Conservation (phyloP, 192 early-diverging fungal genomes). For the Anaeromyces robustus region DNA sequence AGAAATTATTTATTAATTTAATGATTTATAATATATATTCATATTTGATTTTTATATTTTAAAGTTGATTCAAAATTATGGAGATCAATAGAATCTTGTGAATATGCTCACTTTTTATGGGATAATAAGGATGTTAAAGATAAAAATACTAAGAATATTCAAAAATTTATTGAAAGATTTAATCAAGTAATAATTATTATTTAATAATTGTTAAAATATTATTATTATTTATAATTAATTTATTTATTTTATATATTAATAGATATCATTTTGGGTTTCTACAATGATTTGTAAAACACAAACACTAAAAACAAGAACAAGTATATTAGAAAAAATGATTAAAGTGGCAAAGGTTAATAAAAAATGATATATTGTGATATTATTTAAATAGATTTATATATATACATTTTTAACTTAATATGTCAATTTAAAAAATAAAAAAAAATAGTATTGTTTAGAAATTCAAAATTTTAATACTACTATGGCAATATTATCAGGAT, state of each 20-base stretch:
- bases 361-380: no score
- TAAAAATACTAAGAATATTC: conserved; percentile 7
- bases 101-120: conserved; percentile 16
- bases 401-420: neutral
- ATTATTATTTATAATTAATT: conserved; percentile 6
- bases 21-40: no score
- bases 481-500: conserved; percentile 22
- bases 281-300: neutral
- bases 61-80: conserved; percentile 12
- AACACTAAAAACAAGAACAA: neutral
- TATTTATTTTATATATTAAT: neutral
- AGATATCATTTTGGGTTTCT: neutral
- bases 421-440: neutral
- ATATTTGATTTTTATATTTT: neutral
- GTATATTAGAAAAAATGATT: conserved; percentile 1
- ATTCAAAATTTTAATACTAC: conserved; percentile 18
- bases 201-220: conserved; percentile 14
- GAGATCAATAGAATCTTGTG: conserved; percentile 11
- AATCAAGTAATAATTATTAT: conserved; percentile 14
- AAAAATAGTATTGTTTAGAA: conserved; percentile 8
- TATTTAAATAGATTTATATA: no score
- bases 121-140: conserved; percentile 1
- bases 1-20: no score
- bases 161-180: conserved; percentile 15
- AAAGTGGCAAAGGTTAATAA: neutral